Evolutionary conservation across 805 yeast species (phyloP), one percentile per base, ranked within the genome.

Genomic region (Maudiozyma turicensis): DNA sequence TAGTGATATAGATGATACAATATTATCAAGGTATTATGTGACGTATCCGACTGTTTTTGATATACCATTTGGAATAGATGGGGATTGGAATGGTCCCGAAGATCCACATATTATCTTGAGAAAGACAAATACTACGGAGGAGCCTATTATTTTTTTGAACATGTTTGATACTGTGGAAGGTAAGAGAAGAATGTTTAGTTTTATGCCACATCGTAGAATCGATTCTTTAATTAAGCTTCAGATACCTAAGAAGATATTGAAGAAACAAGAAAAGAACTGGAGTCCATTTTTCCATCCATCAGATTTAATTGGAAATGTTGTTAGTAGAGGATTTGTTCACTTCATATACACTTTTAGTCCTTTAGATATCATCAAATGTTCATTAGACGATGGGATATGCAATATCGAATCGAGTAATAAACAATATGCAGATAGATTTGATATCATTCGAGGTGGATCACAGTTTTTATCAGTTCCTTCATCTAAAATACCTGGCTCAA

Each of bases 381-480:
- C 58, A 2, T 49, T 58, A 40, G 44, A 50, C 45, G 55, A 53
- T 45, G 62, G 60, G 37, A 28, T 40, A 33, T 58, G 59, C 49
- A 43, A 48, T 8, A 40, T 45, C 26, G 53, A 51, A 11, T 57
- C 26, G 26, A 20, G 2, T 20, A 20, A 20, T 20, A 20, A 51
- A 51, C 26, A 20, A 20, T 3, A 4, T 20, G 26, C 4, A 20
- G 4, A 20, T 20, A 20, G 44, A 15, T 53, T 50, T 40, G 50
- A 45, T 26, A 55, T 50, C n/a, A 47, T 53, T 44, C 50, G 61
- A 47, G 59, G 61, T 46, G 61, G 58, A 14, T 52, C 61, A 9
- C 61, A 56, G 35, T 55, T 47, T 44, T 47, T 57, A 11, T 50
- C 46, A 11, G 41, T 58, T 37, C 60, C 60, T 8, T 48, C 44